Percentiles rank a stretch among this genome's conserved stretches.
phyloP scores from a whole-genome alignment of 768 basidiomycete species.

The Pleurotus pulmonarius region DNA sequence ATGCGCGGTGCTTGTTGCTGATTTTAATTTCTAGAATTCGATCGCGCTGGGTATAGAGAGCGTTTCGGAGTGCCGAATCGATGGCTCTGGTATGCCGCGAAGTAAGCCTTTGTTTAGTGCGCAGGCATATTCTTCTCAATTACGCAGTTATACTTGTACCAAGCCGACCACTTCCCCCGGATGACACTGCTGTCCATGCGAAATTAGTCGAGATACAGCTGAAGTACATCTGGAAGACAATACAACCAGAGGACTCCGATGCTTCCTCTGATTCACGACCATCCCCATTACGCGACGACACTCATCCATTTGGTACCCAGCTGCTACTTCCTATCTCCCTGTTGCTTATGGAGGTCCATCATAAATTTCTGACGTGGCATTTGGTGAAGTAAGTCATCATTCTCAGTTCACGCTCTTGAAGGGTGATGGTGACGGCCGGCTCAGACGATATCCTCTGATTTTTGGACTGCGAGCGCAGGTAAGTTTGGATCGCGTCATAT shows the following conservation, averaged over 20 bases:
- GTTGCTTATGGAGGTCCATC: constrained; percentile 47
- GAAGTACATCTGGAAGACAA: constrained; percentile 30
- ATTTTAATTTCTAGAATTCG: constrained; percentile 46
- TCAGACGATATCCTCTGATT: constrained; percentile 72
- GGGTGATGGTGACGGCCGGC: background rate
- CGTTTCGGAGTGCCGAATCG: constrained; percentile 51
- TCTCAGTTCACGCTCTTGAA: background rate
- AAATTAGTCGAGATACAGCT: constrained; percentile 33
- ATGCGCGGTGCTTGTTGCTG: background rate
- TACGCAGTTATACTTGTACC: constrained; percentile 36
- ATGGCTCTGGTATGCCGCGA: constrained; percentile 39
- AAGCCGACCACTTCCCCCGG: constrained; percentile 27
- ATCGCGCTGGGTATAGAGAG: constrained; percentile 51
- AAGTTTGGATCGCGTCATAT: constrained; percentile 14
- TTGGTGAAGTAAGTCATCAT: constrained; percentile 48
- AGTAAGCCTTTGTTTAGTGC: constrained; percentile 22
- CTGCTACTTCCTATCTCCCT: constrained; percentile 53
- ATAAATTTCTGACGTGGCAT: constrained; percentile 54
- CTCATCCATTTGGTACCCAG: constrained; percentile 51
- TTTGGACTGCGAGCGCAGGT: constrained; percentile 71
- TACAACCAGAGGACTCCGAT: background rate
- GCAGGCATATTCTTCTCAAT: background rate
- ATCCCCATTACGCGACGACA: background rate
- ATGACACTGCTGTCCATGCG: constrained; percentile 32
- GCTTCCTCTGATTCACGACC: too few species aligned